Percentiles rank a stretch among this genome's conserved stretches.
Evolutionary conservation across 208 protist genomes (phyloP).

Genomic region (Trypanosoma lewisi): DNA sequence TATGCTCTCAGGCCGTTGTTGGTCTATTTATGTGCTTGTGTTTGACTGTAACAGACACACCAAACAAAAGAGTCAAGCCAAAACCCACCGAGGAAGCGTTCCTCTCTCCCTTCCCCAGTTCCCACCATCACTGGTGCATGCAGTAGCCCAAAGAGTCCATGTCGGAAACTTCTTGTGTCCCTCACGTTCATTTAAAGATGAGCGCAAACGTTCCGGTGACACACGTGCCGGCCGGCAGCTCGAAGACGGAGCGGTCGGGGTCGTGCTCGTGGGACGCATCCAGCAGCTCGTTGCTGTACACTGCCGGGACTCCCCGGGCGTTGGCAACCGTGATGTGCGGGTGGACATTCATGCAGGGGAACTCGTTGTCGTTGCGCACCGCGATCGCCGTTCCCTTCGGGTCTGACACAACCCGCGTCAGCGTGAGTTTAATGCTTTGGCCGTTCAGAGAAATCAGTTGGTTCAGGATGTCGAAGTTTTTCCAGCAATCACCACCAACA

Average conservation of each 20-base stretch:
- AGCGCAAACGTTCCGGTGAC: constrained; percentile 24
- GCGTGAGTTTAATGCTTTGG: constrained; percentile 36
- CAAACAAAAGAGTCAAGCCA: too few relatives aligned
- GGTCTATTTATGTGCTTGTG: too few relatives aligned
- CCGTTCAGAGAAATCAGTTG: too few relatives aligned
- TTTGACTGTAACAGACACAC: too few relatives aligned
- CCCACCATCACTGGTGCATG: too few relatives aligned
- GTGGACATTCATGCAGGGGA: constrained; percentile 42
- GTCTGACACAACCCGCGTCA: constrained; percentile 55
- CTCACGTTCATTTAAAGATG: neutral
- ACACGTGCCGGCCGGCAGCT: constrained; percentile 17
- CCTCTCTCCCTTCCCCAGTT: too few relatives aligned
- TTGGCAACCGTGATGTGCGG: constrained; percentile 62
- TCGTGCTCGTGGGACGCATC: constrained; percentile 22
- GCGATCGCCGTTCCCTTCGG: constrained; percentile 39
- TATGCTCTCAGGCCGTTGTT: too few relatives aligned
- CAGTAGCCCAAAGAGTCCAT: too few relatives aligned
- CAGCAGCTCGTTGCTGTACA: constrained; percentile 66
- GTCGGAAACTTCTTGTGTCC: too few relatives aligned
- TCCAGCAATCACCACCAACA: too few relatives aligned
- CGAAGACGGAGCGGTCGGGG: constrained; percentile 11
- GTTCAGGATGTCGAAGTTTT: too few relatives aligned
- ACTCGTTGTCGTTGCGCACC: constrained; percentile 30
- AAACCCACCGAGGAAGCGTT: too few relatives aligned
- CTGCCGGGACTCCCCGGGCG: constrained; percentile 39